These are phyloP conservation scores for Helotiales sp. DNA, from an alignment of 2,329 filamentous ascomycete genomes.

Conservation along the genomic window DNA sequence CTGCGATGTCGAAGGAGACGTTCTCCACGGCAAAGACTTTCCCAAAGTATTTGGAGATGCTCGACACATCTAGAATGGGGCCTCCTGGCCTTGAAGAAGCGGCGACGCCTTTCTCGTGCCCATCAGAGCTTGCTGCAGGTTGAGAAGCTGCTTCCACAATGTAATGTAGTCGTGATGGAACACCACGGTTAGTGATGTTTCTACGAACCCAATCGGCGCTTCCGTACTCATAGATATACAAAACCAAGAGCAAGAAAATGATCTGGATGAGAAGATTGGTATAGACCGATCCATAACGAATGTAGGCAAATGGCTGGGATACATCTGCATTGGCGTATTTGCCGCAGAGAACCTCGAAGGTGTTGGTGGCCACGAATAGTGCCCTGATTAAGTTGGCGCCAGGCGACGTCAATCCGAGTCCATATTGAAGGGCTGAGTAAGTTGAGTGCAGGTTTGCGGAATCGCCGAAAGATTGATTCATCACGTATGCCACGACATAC, in stretches of 20 bases:
- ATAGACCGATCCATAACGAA: constrained; percentile 29
- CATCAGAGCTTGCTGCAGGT: constrained; percentile 2
- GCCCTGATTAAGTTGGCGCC: constrained; percentile 57
- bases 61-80: constrained; percentile 59
- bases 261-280: constrained; percentile 30
- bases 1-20: constrained; percentile 61
- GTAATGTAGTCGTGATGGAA: constrained; percentile 27
- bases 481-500: constrained; percentile 50
- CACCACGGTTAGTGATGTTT: constrained; percentile 23
- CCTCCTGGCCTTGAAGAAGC: constrained; percentile 28
- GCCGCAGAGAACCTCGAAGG: constrained; percentile 28
- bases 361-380: constrained; percentile 48
- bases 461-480: constrained; percentile 57
- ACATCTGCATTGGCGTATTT: constrained; percentile 26
- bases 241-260: constrained; percentile 20
- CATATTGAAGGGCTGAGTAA: constrained; percentile 56
- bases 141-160: constrained; percentile 28
- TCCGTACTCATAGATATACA: constrained; percentile 29
- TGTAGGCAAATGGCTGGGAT: constrained; percentile 21
- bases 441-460: constrained; percentile 50
- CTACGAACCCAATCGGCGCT: constrained; percentile 29
- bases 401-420: constrained; percentile 56
- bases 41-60: constrained; percentile 60
- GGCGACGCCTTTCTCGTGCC: constrained; percentile 29
- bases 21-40: constrained; percentile 60